Evolutionary conservation across 2,329 filamentous ascomycete genomes (phyloP).

Genomic region (Hypoxylon sp.): DNA sequence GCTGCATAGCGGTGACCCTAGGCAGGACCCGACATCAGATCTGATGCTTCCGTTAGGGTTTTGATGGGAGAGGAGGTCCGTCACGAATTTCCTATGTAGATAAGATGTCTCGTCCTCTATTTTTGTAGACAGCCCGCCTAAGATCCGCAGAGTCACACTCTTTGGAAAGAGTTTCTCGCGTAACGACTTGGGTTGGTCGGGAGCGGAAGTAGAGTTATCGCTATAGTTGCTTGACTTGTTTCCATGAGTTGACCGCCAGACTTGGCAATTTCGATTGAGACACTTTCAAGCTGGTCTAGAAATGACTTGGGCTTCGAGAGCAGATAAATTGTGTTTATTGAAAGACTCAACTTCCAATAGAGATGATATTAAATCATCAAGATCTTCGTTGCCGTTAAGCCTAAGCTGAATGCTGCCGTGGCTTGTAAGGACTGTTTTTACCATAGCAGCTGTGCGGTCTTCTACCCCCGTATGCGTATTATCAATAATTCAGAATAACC

Average conservation of each 20-base stretch:
- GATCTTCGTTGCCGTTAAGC: slow-evolving; percentile 1
- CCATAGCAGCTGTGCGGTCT: slow-evolving; percentile 26
- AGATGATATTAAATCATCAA: slow-evolving; percentile 10
- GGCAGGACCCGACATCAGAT: neutral
- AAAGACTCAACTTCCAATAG: no score
- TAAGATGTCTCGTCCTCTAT: no score
- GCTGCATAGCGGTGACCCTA: slow-evolving; percentile 1
- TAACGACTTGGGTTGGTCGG: no score
- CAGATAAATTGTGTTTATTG: slow-evolving; percentile 25
- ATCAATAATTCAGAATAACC: slow-evolving; percentile 56
- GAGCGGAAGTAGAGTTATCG: no score
- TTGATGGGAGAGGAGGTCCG: slow-evolving; percentile 6
- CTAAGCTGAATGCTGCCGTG: slow-evolving; percentile 16
- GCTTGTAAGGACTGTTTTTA: slow-evolving; percentile 27
- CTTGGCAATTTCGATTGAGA: slow-evolving; percentile 1
- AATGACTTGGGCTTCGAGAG: slow-evolving; percentile 13
- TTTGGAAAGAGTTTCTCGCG: no score
- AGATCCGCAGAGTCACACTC: no score
- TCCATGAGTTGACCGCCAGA: no score
- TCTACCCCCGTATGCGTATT: slow-evolving; percentile 18
- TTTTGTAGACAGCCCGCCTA: no score
- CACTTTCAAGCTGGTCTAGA: neutral
- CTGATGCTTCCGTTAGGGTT: slow-evolving; percentile 13
- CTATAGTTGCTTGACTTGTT: no score
- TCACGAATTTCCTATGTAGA: slow-evolving; percentile 9